A percentile compares a stretch with the other conserved stretches of the same genome.
Evolutionary conservation across 2,329 filamentous ascomycete genomes (phyloP).

Genomic region (Claviceps sp.): DNA sequence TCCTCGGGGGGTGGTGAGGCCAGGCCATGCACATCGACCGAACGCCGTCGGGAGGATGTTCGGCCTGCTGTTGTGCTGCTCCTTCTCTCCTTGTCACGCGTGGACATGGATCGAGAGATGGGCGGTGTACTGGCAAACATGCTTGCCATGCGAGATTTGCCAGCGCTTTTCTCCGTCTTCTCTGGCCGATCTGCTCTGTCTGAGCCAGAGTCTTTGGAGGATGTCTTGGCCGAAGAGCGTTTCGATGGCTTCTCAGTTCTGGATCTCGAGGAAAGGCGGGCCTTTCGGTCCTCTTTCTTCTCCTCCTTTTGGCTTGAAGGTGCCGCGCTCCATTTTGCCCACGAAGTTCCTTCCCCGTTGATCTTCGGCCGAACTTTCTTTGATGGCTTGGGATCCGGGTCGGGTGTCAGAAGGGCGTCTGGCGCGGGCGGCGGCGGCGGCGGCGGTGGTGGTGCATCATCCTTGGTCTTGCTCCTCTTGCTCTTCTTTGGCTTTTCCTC

Average conservation of each 20-base stretch:
- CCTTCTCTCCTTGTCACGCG: slow-evolving; percentile 43
- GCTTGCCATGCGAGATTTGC: slow-evolving; percentile 43
- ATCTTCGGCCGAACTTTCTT: slow-evolving; percentile 70
- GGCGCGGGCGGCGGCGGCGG: slow-evolving; percentile 33
- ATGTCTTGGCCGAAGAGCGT: slow-evolving; percentile 38
- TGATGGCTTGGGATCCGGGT: slow-evolving; percentile 42
- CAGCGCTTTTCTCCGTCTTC: slow-evolving; percentile 31
- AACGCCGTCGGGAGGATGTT: slow-evolving; percentile 55
- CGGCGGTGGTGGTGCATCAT: slow-evolving; percentile 21
- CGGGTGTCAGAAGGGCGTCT: slow-evolving; percentile 35
- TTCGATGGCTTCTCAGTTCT: slow-evolving; percentile 50
- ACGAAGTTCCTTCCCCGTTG: slow-evolving; percentile 56
- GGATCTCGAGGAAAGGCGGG: slow-evolving; percentile 42
- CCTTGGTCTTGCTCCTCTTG: slow-evolving; percentile 22
- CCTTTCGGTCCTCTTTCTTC: slow-evolving; percentile 24
- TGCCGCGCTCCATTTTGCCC: slow-evolving; percentile 62
- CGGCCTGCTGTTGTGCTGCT: slow-evolving; percentile 34
- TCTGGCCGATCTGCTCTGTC: slow-evolving; percentile 49
- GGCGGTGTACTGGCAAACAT: slow-evolving; percentile 53
- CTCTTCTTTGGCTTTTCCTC: slow-evolving; percentile 22
- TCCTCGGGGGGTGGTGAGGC: slow-evolving; percentile 63
- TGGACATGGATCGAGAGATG: slow-evolving; percentile 55
- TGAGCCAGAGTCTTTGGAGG: slow-evolving; percentile 58
- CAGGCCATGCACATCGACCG: slow-evolving; percentile 52
- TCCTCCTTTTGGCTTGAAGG: slow-evolving; percentile 25